Percentiles rank a stretch among this genome's conserved stretches.
These are phyloP conservation scores for Ceratobasidium theobromae DNA, from an alignment of 1,284 basidiomycete genomes.

Conservation along the genomic window DNA sequence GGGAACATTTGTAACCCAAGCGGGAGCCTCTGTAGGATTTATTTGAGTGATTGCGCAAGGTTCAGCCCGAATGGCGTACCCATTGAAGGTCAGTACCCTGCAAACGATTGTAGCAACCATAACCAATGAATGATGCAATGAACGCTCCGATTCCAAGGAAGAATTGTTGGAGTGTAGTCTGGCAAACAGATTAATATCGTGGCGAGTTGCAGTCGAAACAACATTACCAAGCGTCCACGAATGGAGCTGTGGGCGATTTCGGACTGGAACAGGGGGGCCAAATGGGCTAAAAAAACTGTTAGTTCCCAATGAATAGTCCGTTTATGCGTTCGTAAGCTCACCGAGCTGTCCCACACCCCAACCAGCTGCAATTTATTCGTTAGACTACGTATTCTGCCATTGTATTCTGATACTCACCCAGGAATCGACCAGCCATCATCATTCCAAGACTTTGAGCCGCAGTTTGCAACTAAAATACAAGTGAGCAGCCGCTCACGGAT, in stretches of 20 bases:
- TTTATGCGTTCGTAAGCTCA: neutral
- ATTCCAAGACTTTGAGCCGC: slow-evolving; percentile 56
- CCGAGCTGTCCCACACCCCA: slow-evolving; percentile 25
- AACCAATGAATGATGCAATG: slow-evolving; percentile 46
- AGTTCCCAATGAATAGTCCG: slow-evolving; percentile 42
- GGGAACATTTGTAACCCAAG: slow-evolving; percentile 46
- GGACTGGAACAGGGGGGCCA: slow-evolving; percentile 59
- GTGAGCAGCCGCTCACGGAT: neutral
- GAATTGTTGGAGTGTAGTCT: slow-evolving; percentile 61
- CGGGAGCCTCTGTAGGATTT: slow-evolving; percentile 28
- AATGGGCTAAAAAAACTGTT: slow-evolving; percentile 54
- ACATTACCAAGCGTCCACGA: slow-evolving; percentile 54
- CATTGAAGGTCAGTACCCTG: neutral
- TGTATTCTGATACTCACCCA: slow-evolving; percentile 47
- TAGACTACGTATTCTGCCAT: neutral
- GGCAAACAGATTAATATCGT: neutral
- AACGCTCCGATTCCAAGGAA: slow-evolving; percentile 52
- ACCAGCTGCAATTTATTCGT: neutral
- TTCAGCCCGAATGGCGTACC: neutral
- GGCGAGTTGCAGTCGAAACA: neutral
- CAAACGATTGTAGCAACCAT: slow-evolving; percentile 43
- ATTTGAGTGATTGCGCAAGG: neutral
- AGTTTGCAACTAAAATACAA: slow-evolving; percentile 45
- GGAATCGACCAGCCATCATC: slow-evolving; percentile 65
- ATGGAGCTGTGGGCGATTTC: slow-evolving; percentile 65